Conservation (phyloP, 73 alveolate genomes). For the Stentor coeruleus region DNA sequence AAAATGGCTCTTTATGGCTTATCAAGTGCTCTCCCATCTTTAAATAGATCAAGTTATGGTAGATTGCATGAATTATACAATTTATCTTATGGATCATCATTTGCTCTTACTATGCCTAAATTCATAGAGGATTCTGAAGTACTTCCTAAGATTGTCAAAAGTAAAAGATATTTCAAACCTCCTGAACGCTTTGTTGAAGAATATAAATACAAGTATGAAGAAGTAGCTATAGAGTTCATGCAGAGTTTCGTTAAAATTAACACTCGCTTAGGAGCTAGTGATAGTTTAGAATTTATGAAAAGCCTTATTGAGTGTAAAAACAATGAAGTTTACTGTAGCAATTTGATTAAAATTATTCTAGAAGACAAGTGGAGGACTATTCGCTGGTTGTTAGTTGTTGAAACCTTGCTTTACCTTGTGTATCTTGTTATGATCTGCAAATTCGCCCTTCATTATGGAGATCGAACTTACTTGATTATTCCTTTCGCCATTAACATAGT, state of each 20-base stretch:
- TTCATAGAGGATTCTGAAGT: background rate
- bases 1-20: background rate
- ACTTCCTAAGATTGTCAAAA: background rate
- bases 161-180: background rate
- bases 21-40: background rate
- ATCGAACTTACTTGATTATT: background rate
- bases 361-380: background rate
- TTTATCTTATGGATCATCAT: background rate
- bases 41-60: background rate
- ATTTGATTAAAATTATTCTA: background rate
- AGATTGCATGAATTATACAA: background rate
- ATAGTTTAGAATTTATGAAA: background rate
- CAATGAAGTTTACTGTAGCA: background rate
- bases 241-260: background rate
- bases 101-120: background rate
- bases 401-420: background rate
- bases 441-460: background rate
- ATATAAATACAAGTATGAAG: background rate
- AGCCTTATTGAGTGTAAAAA: background rate
- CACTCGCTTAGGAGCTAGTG: background rate
- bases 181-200: background rate
- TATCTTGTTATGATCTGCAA: background rate
- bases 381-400: background rate
- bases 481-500: background rate
- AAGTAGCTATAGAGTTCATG: background rate